Evolutionary conservation across 495 filamentous ascomycete species (phyloP), one percentile per base, ranked within the genome.

Genomic region (Trichoderma erinaceum): DNA sequence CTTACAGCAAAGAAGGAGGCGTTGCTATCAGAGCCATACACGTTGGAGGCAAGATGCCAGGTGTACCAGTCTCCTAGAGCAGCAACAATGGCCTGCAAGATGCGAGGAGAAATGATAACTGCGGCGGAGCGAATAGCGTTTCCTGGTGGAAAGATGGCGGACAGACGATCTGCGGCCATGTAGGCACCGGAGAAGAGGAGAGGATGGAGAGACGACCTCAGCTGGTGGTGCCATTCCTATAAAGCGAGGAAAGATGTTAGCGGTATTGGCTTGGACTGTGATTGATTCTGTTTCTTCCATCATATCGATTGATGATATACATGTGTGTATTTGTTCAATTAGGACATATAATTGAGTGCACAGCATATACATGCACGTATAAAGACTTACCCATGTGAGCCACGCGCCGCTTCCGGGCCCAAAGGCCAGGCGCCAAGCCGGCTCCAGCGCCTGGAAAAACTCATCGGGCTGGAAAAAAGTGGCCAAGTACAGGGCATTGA

Each of bases 381-480:
- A 41, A 56, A 16, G 15, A 81, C 84, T 69, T 79, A 97, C 94
- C 95, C 95, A 99, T 67, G 96, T 99, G 71, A 99, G 82, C 92
- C 93, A 98, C 25, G 93, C 91, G 48, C 91, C 90, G 76, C 89
- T 89, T 21, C 84, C 75, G 16, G 76, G 70, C 11, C 92, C 94
- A 79, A 97, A 98, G 0, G 91, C 89, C 61, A 94, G 81, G 75
- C 89, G 83, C 93, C 94, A 98, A 70, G 95, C 95, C 46, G 95
- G 96, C 75, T 99, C 95, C 13, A 99, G 83, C 7, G 93, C 91
- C 74, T 99, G 95, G 71, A 93, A 99, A 81, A 91, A 98, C 76
- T 99, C 95, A 80, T 99, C 95, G n/a, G 95, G 95, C 76, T 99
- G 95, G 80, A 99, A 99, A 76, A 97, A 99, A n/a, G 95, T 98